Percentiles rank a stretch among this genome's conserved stretches.
Evolutionary conservation across 768 basidiomycete genomes (phyloP).

Genomic region (Russula lepida): DNA sequence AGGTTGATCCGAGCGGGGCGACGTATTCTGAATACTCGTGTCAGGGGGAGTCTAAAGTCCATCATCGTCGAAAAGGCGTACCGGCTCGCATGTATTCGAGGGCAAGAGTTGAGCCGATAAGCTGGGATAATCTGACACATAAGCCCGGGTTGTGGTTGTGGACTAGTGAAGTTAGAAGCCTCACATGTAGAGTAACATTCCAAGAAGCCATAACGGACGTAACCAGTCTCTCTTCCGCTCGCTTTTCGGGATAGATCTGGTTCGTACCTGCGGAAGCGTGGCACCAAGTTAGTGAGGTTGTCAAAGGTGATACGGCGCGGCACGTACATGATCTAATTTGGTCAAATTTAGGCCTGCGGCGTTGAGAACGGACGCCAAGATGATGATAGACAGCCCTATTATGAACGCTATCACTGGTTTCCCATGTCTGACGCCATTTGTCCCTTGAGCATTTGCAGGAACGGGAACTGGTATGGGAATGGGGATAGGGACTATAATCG

Average conservation of each 20-base stretch:
- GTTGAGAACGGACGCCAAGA: slow-evolving; percentile 77
- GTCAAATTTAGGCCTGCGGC: slow-evolving; percentile 92
- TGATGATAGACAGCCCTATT: slow-evolving; percentile 78
- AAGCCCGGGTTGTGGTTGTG: slow-evolving; percentile 11
- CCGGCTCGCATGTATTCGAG: slow-evolving; percentile 85
- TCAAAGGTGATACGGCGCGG: not conserved
- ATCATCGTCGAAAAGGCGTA: slow-evolving; percentile 25
- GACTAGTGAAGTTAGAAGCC: slow-evolving; percentile 23
- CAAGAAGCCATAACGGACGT: slow-evolving; percentile 82
- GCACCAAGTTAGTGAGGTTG: not conserved
- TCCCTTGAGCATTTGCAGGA: not conserved
- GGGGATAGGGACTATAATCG: not conserved
- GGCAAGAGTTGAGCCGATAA: slow-evolving; percentile 81
- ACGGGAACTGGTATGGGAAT: not conserved
- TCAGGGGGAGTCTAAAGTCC: slow-evolving; percentile 6
- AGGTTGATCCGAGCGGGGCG: slow-evolving; percentile 88
- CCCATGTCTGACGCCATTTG: slow-evolving; percentile 28
- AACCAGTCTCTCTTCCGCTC: slow-evolving; percentile 69
- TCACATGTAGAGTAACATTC: slow-evolving; percentile 91
- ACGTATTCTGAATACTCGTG: slow-evolving; percentile 65
- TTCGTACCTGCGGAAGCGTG: slow-evolving; percentile 46
- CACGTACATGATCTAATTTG: slow-evolving; percentile 74
- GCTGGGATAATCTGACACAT: slow-evolving; percentile 57
- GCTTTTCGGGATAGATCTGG: slow-evolving; percentile 66
- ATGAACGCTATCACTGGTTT: slow-evolving; percentile 66